A percentile compares a stretch with the other conserved stretches of the same genome.
These are phyloP conservation scores for Hanseniaspora gamundiae DNA, from an alignment of 1,139 yeast genomes.

Conservation along the genomic window DNA sequence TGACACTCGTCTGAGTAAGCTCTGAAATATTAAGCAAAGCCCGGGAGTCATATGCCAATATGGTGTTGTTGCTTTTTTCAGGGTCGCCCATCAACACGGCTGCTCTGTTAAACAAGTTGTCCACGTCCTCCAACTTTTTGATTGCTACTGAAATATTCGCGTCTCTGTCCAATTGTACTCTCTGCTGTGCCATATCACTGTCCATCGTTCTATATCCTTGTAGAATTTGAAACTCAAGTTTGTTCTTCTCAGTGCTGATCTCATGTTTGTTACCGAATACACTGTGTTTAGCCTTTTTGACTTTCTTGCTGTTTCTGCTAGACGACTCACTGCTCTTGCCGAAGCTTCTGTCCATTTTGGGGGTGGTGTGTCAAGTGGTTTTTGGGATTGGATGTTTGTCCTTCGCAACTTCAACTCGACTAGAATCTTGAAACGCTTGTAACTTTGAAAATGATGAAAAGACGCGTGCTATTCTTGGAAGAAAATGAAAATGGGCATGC, in stretches of 20 bases:
- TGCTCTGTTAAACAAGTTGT: constrained; percentile 27
- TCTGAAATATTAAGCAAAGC: constrained; percentile 33
- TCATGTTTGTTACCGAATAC: constrained; percentile 1
- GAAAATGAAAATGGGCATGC: no score
- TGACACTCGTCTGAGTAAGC: constrained; percentile 41
- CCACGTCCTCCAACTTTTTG: constrained; percentile 26
- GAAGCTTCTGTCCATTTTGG: background rate
- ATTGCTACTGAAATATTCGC: constrained; percentile 31
- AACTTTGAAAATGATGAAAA: no score
- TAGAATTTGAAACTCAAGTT: constrained; percentile 21
- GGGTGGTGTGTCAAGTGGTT: background rate
- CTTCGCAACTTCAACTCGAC: no score
- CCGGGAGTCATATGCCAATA: constrained; percentile 36
- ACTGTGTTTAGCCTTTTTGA: background rate
- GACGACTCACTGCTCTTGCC: background rate
- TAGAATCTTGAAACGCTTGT: no score
- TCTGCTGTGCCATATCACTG: constrained; percentile 25
- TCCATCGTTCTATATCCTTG: constrained; percentile 26
- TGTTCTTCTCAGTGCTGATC: constrained; percentile 6
- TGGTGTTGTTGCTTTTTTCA: constrained; percentile 24
- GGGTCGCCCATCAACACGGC: constrained; percentile 12
- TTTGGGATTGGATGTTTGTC: background rate
- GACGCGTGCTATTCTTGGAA: no score
- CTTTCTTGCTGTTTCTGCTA: background rate
- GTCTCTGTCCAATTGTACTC: constrained; percentile 31